Evolutionary conservation across 1,284 basidiomycete genomes (phyloP), one percentile per base, ranked within the genome.

Genomic region (Trametes polyzona): DNA sequence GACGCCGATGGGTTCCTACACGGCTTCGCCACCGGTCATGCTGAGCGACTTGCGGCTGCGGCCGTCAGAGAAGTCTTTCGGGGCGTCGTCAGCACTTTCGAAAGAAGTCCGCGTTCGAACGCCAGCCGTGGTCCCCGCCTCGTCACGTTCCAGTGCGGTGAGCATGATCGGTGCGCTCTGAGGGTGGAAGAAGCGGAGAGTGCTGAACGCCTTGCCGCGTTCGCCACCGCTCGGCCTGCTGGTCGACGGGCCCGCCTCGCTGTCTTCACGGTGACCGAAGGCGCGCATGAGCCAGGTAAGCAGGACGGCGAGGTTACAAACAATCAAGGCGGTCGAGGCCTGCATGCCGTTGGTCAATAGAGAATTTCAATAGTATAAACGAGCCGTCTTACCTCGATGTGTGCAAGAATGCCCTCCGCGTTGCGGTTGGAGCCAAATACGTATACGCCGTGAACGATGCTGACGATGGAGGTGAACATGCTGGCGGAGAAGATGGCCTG

Each of bases 401-500:
- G 65, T 7, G 65, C 67, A 17, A 53, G 51, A 46, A 66, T 61
- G 23, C 57, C 62, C 42, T 65, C 67, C 6, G 53, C 57, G 32
- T 64, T 59, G 27, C 64, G 62, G 50, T 62, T 59, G 12, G 61
- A 46, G 42, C 66, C 51, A 42, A 67, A 58, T 17, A 65, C 62
- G 44, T 58, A 66, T n/a, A 59, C 50, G 24, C 57, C 59, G 61
- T 69, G 67, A 19, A 67, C 47, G 46, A 68, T 57, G 50, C 67
- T 66, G 52, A 64, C 61, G 44, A 66, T 46, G 41, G 66, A 64
- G 19, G 67, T 70, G 37, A 70, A 51, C 29, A 69, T 57, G 37
- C 63, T 69, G 4, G 67, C 62, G n/a, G 66, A 69, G 48, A 70
- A 70, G 17, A 70, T 68, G 29, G 59, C 52, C 19, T 63, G 63